Evolutionary conservation across 2,329 filamentous ascomycete species (phyloP), one percentile per base, ranked within the genome.

Genomic region (Epichloe festucae): DNA sequence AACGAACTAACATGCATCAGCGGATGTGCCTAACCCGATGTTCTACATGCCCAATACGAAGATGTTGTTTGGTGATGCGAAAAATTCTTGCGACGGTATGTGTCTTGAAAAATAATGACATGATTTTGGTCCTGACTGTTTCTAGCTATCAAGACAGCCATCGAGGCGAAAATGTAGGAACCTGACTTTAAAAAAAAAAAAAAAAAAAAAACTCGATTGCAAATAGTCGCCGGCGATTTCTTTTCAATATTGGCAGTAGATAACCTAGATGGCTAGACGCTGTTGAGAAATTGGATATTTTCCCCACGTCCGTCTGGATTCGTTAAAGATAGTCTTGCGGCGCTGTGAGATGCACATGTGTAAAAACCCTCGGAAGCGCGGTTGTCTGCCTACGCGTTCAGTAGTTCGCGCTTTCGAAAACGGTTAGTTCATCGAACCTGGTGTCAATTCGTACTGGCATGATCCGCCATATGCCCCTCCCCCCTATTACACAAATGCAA

Each of bases 61-160:
- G 70, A 95, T 95, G 89, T 67, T 95, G 53, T 95, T 95, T 69
- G 89, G 89, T 27, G 89, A 95, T 70, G 89, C 89, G 19, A 91
- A 88, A 71, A 77, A 80, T 54, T 86, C 84, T 53, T 91, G 87
- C 63, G 87, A 93, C 72, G 86, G 82, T 85, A 62, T 65, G 79
- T 67, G 11, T 15, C 2, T 15, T 12, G 19, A 48, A 4, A 11
- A 5, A 36, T 27, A 14, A 7, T 42, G 19, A 23, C 23, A 17
- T 1, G 15, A 4, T 49, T 50, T 71, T 34, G n/a, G 39, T 34
- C 21, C 48, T 55, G 38, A 56, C 47, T 10, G 12, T 27, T 15
- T 4, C 11, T 34, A 58, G 56, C 56, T 4, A 54, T 58, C 31
- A 58, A 58, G 49, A 52, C 34, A 2, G 54, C 55, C 2, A 54